Base-by-base conservation (phyloP, 2,329 filamentous ascomycete genomes). In the Didymella glomerata region DNA sequence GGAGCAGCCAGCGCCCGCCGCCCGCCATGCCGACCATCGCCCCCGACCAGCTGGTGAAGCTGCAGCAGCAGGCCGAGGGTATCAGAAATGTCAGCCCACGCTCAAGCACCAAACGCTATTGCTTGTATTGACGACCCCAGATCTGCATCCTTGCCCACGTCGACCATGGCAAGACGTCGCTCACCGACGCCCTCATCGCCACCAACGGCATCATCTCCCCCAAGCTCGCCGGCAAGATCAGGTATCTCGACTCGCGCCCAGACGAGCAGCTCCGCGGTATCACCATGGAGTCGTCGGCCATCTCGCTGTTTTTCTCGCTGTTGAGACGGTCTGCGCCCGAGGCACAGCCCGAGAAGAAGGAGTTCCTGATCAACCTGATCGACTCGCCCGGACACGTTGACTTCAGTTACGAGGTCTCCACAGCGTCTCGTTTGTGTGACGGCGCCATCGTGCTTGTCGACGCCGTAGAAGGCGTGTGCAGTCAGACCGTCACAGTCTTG, bases 211-310 rank as follows among this genome's bases (percentile, higher is more conserved):
- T 99, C 81, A 99, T 99, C 74, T 98, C 95, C 28, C 92, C 94
- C 55, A 98, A 98, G 77, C 85, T 98, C 73, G 95, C 95, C 56
- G 95, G 95, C 77, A 98, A 98, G 83, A 96, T 99, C 78, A 90
- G 95, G 67, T 99, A 98, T 74, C 88, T 99, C 59, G 95, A 99
- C 80, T 98, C 95, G 22, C 85, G 95, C 42, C 94, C 94, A 1
- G 95, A 99, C 78, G 95, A 99, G 78, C 95, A 99, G 79, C 86
- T 91, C 16, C 90, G 95, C 65, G 95, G 95, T 56, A 99, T 99
- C 74, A 99, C 95, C n/a, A 99, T 99, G 95, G 95, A 99, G 78
- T 98, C 95, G 0, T 98, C 94, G 6, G 95, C 95, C 62, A 99
- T 99, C 65, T 98, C 95, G 0, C 83, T 99, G 32, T 96, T 91